phyloP scores from a whole-genome alignment of 2,329 filamentous ascomycete genomes.

The Chaetomiaceae sp. region DNA sequence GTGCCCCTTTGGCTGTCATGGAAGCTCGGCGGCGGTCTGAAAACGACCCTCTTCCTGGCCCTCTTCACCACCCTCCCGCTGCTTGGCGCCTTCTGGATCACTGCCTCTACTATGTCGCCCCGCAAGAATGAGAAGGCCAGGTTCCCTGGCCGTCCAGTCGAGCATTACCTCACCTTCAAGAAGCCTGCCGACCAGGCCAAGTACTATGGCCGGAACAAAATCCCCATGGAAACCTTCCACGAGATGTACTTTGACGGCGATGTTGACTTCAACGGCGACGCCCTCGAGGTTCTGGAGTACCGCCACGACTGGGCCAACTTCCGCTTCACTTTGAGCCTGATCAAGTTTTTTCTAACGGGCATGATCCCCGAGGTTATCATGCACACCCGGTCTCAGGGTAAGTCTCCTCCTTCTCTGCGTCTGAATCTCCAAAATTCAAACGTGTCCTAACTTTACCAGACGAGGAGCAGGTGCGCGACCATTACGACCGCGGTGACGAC shows the following conservation, averaged over 20 bases:
- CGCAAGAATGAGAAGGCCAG: conserved; percentile 90
- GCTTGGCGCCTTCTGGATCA: conserved; percentile 75
- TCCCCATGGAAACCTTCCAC: conserved; percentile 89
- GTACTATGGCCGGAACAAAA: conserved; percentile 74
- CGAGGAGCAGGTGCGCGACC: conserved; percentile 94
- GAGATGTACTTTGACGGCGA: conserved; percentile 97
- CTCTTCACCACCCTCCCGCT: conserved; percentile 75
- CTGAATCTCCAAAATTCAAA: not conserved
- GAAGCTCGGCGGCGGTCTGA: conserved; percentile 77
- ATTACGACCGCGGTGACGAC: conserved; percentile 97
- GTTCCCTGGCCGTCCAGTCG: conserved; percentile 79
- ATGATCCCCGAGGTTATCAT: conserved; percentile 89
- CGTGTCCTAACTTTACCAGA: conserved; percentile 47
- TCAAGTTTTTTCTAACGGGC: conserved; percentile 82
- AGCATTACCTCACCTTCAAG: conserved; percentile 86
- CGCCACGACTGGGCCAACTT: conserved; percentile 97
- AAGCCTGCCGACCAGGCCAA: conserved; percentile 55
- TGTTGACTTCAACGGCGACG: conserved; percentile 92
- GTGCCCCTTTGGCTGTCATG: conserved; percentile 78
- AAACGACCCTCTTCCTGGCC: conserved; percentile 83
- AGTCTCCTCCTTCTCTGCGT: conserved; percentile 17
- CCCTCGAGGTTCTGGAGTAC: conserved; percentile 84
- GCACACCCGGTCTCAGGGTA: conserved; percentile 85
- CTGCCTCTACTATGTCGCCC: conserved; percentile 74
- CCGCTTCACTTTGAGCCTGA: conserved; percentile 78